Percentiles rank a stretch among this genome's conserved stretches.
phyloP scores from a whole-genome alignment of 1,139 yeast species.

The Scheffersomyces parashehatae region DNA sequence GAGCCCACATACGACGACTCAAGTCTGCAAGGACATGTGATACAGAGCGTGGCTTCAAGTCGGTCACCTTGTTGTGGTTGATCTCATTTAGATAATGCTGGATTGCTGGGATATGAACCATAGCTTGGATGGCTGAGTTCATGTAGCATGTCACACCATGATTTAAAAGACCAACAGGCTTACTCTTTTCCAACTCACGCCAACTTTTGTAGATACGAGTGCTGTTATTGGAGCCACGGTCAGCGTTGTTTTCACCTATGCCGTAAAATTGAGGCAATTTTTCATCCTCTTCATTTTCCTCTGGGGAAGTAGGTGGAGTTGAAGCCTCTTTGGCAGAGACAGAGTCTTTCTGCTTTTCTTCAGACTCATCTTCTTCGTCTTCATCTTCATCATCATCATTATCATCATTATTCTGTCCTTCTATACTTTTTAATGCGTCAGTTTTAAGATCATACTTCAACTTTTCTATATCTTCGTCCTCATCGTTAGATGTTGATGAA shows the following conservation, averaged over 20 bases:
- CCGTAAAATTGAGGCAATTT: conserved; percentile 41
- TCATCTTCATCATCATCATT: conserved; percentile 16
- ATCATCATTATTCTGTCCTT: conserved; percentile 20
- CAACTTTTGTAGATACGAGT: conserved; percentile 61
- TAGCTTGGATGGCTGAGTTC: conserved; percentile 90
- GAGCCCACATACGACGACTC: conserved; percentile 64
- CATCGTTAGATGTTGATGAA: conserved; percentile 16
- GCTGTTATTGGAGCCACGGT: conserved; percentile 61
- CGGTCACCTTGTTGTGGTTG: conserved; percentile 48
- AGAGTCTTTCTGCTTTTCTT: conserved; percentile 1
- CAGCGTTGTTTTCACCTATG: conserved; percentile 51
- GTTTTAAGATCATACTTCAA: conserved; percentile 35
- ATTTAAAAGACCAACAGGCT: conserved; percentile 79
- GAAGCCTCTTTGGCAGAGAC: not conserved
- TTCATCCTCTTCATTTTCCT: conserved; percentile 24
- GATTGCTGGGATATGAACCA: conserved; percentile 88
- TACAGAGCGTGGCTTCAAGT: conserved; percentile 60
- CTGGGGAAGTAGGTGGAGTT: conserved; percentile 50
- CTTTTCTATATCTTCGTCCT: conserved; percentile 31
- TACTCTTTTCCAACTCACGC: conserved; percentile 44
- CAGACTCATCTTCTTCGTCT: conserved; percentile 2
- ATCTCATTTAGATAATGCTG: conserved; percentile 79
- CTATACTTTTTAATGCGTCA: conserved; percentile 26
- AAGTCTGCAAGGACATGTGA: conserved; percentile 74
- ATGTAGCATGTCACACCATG: conserved; percentile 97